Evolutionary conservation across 768 basidiomycete genomes (phyloP).

Genomic region (Lentinus brumalis): DNA sequence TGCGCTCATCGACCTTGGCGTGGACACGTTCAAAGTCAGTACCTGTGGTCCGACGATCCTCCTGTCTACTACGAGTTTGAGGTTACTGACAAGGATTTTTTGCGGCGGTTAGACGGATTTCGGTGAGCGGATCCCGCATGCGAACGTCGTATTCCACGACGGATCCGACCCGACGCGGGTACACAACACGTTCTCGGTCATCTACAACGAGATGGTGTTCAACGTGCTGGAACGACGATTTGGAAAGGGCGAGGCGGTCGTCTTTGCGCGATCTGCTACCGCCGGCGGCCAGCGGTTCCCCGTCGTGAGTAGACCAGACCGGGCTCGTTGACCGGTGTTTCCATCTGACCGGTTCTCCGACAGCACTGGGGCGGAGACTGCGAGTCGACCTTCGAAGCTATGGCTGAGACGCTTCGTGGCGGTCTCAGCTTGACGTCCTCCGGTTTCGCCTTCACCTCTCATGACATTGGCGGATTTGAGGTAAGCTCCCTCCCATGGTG

Average conservation of each 20-base stretch:
- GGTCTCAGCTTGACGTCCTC: slow-evolving; percentile 64
- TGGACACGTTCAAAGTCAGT: slow-evolving; percentile 53
- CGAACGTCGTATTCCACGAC: slow-evolving; percentile 61
- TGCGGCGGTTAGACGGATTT: slow-evolving; percentile 60
- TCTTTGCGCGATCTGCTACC: slow-evolving; percentile 70
- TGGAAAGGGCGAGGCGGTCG: slow-evolving; percentile 65
- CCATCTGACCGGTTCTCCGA: slow-evolving; percentile 26
- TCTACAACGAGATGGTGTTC: slow-evolving; percentile 75
- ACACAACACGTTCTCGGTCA: slow-evolving; percentile 71
- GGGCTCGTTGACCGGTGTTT: neutral
- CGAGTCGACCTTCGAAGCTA: slow-evolving; percentile 76
- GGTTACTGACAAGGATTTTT: neutral
- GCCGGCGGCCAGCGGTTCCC: slow-evolving; percentile 67
- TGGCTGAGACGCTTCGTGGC: slow-evolving; percentile 75
- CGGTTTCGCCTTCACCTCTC: slow-evolving; percentile 72
- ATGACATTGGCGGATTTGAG: slow-evolving; percentile 81
- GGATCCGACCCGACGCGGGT: slow-evolving; percentile 68
- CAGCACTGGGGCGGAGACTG: slow-evolving; percentile 77
- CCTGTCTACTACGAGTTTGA: neutral
- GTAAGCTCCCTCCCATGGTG: slow-evolving; percentile 29
- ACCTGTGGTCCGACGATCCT: neutral
- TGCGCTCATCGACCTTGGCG: slow-evolving; percentile 47
- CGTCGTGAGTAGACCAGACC: slow-evolving; percentile 27
- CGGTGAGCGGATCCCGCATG: slow-evolving; percentile 74
- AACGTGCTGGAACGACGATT: slow-evolving; percentile 55